phyloP scores from a whole-genome alignment of 805 yeast genomes.

The Metschnikowia shivogae region DNA sequence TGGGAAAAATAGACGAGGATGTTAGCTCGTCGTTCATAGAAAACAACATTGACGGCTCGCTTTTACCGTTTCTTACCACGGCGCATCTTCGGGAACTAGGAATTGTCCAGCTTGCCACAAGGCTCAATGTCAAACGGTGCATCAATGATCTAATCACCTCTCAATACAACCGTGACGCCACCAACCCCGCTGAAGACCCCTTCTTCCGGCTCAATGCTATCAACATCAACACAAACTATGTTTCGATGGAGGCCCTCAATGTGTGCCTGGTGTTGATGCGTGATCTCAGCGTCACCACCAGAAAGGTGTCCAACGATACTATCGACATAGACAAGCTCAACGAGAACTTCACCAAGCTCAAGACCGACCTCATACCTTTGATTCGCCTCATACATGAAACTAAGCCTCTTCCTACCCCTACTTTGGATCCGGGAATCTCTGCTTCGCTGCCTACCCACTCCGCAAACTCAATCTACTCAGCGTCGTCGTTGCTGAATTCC shows the following conservation, averaged over 20 bases:
- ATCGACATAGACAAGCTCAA: slow-evolving; percentile 39
- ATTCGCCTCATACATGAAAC: slow-evolving; percentile 59
- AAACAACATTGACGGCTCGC: slow-evolving; percentile 69
- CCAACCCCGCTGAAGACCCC: slow-evolving; percentile 19
- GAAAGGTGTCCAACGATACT: slow-evolving; percentile 15
- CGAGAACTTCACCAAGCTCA: slow-evolving; percentile 52
- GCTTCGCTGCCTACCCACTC: slow-evolving; percentile 30
- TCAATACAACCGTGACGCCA: slow-evolving; percentile 20
- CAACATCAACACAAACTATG: slow-evolving; percentile 34
- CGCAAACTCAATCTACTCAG: slow-evolving; percentile 7
- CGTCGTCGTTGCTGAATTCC: slow-evolving; percentile 14
- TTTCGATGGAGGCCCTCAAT: slow-evolving; percentile 34
- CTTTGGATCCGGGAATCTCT: slow-evolving; percentile 38
- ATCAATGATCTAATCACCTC: slow-evolving; percentile 49
- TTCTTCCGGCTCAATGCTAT: slow-evolving; percentile 26
- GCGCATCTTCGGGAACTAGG: slow-evolving; percentile 76
- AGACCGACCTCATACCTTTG: slow-evolving; percentile 63
- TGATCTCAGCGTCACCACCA: slow-evolving; percentile 27
- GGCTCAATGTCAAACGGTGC: slow-evolving; percentile 58
- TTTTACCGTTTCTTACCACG: slow-evolving; percentile 63
- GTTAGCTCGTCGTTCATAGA: slow-evolving; percentile 38
- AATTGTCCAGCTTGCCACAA: slow-evolving; percentile 45
- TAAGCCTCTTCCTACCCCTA: slow-evolving; percentile 66
- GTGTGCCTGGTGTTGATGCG: slow-evolving; percentile 33
- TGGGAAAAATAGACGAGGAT: slow-evolving; percentile 22